These are phyloP conservation scores for Mollisiaceae sp. DNA, from an alignment of 2,329 filamentous ascomycete genomes.

Conservation along the genomic window DNA sequence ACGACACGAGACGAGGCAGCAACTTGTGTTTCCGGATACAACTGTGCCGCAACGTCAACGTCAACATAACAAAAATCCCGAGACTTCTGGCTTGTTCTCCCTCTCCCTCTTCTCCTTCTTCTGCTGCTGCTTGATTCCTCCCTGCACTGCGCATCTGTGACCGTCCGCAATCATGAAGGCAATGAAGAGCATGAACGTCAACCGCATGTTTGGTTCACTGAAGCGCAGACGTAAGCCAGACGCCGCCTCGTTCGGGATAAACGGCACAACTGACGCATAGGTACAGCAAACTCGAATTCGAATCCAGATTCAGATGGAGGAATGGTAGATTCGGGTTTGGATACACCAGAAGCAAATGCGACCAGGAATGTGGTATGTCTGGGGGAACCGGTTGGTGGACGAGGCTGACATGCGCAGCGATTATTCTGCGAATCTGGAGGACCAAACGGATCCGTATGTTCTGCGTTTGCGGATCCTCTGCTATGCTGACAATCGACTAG, in stretches of 20 bases:
- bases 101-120: neutral
- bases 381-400: conserved; percentile 10
- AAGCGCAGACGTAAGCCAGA: conserved; percentile 38
- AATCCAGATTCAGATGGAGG: conserved; percentile 22
- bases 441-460: conserved; percentile 59
- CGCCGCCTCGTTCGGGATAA: conserved; percentile 5
- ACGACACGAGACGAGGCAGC: conserved; percentile 9
- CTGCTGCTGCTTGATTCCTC: neutral
- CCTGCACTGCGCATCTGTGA: neutral
- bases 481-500: conserved; percentile 46
- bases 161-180: conserved; percentile 39
- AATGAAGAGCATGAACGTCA: conserved; percentile 44
- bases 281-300: conserved; percentile 21
- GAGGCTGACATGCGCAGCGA: conserved; percentile 55
- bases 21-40: neutral
- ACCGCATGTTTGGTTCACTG: conserved; percentile 41
- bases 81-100: neutral
- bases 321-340: conserved; percentile 45
- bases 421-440: conserved; percentile 80
- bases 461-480: neutral
- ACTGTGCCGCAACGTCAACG: conserved; percentile 20
- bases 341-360: conserved; percentile 71
- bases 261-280: neutral
- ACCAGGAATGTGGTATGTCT: conserved; percentile 67
- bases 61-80: conserved; percentile 1